phyloP scores from a whole-genome alignment of 345 rosid genomes.

The Populus pruinosa region DNA sequence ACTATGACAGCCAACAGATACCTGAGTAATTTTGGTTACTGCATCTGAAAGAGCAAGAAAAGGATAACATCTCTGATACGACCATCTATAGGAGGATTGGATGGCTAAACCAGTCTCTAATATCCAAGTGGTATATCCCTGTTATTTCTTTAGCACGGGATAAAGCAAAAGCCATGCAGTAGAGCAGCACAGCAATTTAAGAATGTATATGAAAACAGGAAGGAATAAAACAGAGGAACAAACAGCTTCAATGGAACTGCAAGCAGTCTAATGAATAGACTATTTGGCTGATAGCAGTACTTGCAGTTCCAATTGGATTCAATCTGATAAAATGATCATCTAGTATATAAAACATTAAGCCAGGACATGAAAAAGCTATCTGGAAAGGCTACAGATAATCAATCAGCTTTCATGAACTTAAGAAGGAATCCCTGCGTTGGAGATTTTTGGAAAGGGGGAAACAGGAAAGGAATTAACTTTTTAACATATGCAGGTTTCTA shows the following conservation, averaged over 20 bases:
- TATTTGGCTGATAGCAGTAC: not conserved
- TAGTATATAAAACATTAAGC: not conserved
- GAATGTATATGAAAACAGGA: not conserved
- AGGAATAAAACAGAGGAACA: not conserved
- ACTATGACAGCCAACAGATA: not conserved
- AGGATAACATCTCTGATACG: not conserved
- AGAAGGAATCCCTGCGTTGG: not conserved
- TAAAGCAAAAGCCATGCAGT: not conserved
- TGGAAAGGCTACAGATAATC: not conserved
- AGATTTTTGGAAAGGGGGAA: not conserved
- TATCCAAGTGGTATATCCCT: not conserved
- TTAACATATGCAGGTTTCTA: not conserved
- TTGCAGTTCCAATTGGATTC: not conserved
- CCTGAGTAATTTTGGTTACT: not conserved
- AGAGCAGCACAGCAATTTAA: not conserved
- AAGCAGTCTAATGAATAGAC: not conserved
- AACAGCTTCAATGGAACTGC: not conserved
- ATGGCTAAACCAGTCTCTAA: not conserved
- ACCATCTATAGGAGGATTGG: not conserved
- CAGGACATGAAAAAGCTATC: not conserved
- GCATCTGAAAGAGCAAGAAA: not conserved
- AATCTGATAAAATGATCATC: not conserved
- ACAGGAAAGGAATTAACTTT: not conserved
- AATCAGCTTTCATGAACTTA: too few relatives aligned
- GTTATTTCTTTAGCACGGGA: not conserved